These are phyloP conservation scores for Cotoneaster glaucophyllus DNA, from an alignment of 306 rosid species.

Conservation along the genomic window DNA sequence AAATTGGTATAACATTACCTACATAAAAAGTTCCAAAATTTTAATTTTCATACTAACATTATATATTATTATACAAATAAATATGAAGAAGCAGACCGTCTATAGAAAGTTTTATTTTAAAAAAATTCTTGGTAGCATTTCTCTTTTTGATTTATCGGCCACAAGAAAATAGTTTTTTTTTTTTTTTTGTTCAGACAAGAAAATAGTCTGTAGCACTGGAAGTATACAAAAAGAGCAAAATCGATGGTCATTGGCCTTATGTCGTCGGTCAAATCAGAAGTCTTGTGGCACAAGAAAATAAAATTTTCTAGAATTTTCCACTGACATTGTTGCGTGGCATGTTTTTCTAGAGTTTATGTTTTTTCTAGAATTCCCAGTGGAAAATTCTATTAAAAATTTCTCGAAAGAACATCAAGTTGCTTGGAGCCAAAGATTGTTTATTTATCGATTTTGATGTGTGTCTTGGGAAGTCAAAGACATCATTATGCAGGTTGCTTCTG, in stretches of 20 bases:
- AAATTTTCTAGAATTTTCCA: background rate
- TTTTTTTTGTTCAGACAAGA: background rate
- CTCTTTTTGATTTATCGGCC: background rate
- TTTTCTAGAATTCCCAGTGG: too few species aligned
- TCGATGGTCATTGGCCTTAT: background rate
- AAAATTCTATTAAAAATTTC: background rate
- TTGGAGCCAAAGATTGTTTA: background rate
- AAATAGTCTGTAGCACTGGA: background rate
- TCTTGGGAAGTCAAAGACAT: background rate
- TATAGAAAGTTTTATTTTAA: too few species aligned
- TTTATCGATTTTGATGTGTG: background rate
- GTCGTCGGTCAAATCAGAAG: background rate
- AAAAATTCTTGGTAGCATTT: too few species aligned
- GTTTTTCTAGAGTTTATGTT: too few species aligned
- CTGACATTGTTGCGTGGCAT: too few species aligned
- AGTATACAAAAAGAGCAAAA: background rate
- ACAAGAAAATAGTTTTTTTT: too few species aligned
- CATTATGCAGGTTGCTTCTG: background rate
- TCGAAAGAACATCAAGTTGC: background rate
- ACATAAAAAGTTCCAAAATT: too few species aligned
- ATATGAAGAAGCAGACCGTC: accelerated
- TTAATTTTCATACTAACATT: too few species aligned
- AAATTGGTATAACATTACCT: too few species aligned
- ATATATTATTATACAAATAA: too few species aligned
- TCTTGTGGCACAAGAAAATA: background rate